These are phyloP conservation scores for Endoconidiophora polonica DNA, from an alignment of 2,329 filamentous ascomycete genomes.

Conservation along the genomic window DNA sequence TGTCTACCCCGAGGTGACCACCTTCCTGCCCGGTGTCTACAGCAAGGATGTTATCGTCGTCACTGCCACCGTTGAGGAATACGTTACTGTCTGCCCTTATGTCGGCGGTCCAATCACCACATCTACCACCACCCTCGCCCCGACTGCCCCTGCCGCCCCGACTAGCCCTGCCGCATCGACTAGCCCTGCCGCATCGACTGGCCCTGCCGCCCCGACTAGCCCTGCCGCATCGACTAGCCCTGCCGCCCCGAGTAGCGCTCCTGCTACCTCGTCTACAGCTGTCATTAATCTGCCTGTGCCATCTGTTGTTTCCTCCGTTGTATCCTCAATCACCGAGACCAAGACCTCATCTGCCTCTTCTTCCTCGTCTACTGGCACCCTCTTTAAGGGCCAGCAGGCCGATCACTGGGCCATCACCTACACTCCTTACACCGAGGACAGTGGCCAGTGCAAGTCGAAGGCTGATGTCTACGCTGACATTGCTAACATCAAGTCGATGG, in stretches of 20 bases:
- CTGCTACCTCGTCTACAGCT: conserved; percentile 3
- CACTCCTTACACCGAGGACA: conserved; percentile 48
- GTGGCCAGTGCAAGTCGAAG: conserved; percentile 47
- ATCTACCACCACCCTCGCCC: conserved; percentile 18
- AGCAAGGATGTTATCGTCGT: conserved; percentile 48
- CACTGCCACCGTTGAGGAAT: conserved; percentile 51
- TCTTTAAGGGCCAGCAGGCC: conserved; percentile 24
- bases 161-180: conserved; percentile 18
- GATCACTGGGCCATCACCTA: conserved; percentile 63
- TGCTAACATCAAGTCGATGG: conserved; percentile 40
- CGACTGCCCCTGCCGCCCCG: conserved; percentile 16
- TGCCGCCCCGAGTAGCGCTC: conserved; percentile 14
- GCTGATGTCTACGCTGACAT: conserved; percentile 44
- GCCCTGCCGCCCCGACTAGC: conserved; percentile 15
- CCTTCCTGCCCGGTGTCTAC: conserved; percentile 55
- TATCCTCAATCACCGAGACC: conserved; percentile 16
- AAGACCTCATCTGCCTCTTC: conserved; percentile 14
- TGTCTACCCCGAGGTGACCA: conserved; percentile 49
- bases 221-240: conserved; percentile 17
- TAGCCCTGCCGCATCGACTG: conserved; percentile 16
- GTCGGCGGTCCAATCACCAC: conserved; percentile 17
- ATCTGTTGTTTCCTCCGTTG: background rate
- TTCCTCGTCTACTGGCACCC: conserved; percentile 16
- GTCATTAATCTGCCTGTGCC: background rate
- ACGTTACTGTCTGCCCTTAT: conserved; percentile 56